Conservation (phyloP, 2,329 filamentous ascomycete genomes). For the Penicillium sp. region DNA sequence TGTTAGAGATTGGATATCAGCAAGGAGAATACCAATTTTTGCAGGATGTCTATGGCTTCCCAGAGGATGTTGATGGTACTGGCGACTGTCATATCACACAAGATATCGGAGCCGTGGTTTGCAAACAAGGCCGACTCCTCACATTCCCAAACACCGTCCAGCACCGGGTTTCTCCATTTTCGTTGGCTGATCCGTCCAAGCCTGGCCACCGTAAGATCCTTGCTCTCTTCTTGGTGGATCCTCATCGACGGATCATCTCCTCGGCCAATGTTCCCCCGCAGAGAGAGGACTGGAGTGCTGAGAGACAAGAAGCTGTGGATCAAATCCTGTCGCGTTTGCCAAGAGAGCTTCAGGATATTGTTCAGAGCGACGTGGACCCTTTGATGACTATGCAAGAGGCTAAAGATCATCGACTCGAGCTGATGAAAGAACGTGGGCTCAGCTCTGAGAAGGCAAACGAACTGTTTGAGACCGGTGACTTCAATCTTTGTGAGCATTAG, state of each 20-base stretch:
- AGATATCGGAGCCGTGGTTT: conserved; percentile 15
- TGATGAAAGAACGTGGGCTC: conserved; percentile 18
- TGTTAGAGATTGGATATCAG: conserved; percentile 21
- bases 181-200: conserved; percentile 50
- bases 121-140: conserved; percentile 12
- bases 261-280: conserved; percentile 56
- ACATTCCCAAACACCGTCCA: conserved; percentile 44
- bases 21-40: conserved; percentile 13
- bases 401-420: conserved; percentile 32
- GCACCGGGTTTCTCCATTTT: conserved; percentile 54
- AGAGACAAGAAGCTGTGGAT: background rate
- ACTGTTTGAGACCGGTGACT: conserved; percentile 6
- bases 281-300: conserved; percentile 29
- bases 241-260: conserved; percentile 52
- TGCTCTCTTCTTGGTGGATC: conserved; percentile 62
- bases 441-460: conserved; percentile 1
- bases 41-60: conserved; percentile 14
- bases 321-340: conserved; percentile 3
- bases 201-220: conserved; percentile 60
- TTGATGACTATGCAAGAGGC: conserved; percentile 40
- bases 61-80: conserved; percentile 21
- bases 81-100: conserved; percentile 13
- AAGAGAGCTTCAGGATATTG: conserved; percentile 24
- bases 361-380: conserved; percentile 25
- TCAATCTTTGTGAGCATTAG: conserved; percentile 18